phyloP scores from a whole-genome alignment of 2,329 filamentous ascomycete genomes.

The Aspergillus oerlinghausenensis region DNA sequence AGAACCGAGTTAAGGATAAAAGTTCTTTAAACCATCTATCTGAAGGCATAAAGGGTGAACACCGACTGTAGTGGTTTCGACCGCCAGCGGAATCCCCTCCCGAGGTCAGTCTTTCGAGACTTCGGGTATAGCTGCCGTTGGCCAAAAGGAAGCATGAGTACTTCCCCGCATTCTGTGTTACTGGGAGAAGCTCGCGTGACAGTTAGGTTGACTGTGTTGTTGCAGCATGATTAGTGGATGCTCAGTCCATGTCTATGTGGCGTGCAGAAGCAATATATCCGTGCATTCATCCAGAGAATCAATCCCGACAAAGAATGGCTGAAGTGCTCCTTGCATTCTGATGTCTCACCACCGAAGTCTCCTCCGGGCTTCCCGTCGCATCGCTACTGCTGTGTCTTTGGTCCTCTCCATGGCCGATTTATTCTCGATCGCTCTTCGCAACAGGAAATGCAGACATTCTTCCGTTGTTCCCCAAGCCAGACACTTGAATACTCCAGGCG shows the following conservation, averaged over 20 bases:
- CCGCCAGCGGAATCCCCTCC: neutral
- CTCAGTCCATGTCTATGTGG: neutral
- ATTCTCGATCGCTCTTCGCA: constrained; percentile 66
- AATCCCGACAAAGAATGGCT: neutral
- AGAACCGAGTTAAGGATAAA: neutral
- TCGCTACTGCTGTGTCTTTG: constrained; percentile 56
- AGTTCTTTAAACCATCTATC: neutral
- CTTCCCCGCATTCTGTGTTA: neutral
- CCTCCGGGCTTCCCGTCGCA: constrained; percentile 58
- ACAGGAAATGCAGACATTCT: constrained; percentile 51
- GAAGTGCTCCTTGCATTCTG: neutral
- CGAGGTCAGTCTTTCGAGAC: neutral
- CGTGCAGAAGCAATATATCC: neutral
- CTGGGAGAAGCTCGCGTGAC: neutral
- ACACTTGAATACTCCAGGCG: constrained; percentile 48
- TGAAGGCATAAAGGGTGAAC: neutral
- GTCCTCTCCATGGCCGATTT: constrained; percentile 64
- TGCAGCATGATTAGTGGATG: neutral
- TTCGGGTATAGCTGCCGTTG: neutral
- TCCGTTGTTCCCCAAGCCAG: constrained; percentile 51
- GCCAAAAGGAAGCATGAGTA: neutral
- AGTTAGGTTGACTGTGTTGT: neutral
- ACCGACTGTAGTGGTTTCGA: neutral
- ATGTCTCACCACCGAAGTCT: constrained; percentile 28
- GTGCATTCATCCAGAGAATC: neutral